phyloP scores from a whole-genome alignment of 2,329 filamentous ascomycete species.

The Pyrenochaeta sp. region DNA sequence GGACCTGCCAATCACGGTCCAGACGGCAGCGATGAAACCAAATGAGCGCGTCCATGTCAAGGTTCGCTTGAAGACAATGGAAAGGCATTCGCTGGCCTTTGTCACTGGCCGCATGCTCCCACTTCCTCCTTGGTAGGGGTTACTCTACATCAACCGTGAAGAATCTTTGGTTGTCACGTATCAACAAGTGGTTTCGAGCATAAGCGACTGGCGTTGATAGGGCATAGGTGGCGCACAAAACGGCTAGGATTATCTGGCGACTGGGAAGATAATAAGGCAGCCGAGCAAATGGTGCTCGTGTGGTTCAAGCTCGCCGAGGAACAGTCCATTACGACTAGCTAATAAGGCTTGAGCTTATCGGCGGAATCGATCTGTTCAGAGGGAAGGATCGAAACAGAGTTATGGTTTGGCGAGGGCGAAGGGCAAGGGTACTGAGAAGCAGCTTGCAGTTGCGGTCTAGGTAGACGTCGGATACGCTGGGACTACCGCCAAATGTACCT shows the following conservation, averaged over 20 bases:
- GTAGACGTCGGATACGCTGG: too few relatives aligned
- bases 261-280: too few relatives aligned
- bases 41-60: conserved; percentile 36
- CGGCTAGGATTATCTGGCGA: too few relatives aligned
- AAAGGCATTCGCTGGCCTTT: conserved; percentile 11
- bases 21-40: conserved; percentile 45
- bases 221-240: conserved; percentile 29
- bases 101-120: conserved; percentile 13
- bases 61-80: conserved; percentile 17
- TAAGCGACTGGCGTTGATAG: conserved; percentile 48
- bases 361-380: too few relatives aligned
- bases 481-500: too few relatives aligned
- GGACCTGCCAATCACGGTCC: conserved; percentile 44
- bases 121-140: conserved; percentile 22
- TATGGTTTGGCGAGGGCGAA: too few relatives aligned
- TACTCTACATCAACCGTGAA: conserved; percentile 43
- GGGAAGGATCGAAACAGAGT: too few relatives aligned
- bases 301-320: conserved; percentile 5
- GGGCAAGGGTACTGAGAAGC: too few relatives aligned
- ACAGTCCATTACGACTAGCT: too few relatives aligned
- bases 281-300: too few relatives aligned
- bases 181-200: conserved; percentile 33
- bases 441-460: too few relatives aligned
- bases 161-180: conserved; percentile 26
- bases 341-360: too few relatives aligned